A percentile compares a stretch with the other conserved stretches of the same genome.
These are phyloP conservation scores for Leishmania lainsoni DNA, from an alignment of 208 protist species.

Conservation along the genomic window DNA sequence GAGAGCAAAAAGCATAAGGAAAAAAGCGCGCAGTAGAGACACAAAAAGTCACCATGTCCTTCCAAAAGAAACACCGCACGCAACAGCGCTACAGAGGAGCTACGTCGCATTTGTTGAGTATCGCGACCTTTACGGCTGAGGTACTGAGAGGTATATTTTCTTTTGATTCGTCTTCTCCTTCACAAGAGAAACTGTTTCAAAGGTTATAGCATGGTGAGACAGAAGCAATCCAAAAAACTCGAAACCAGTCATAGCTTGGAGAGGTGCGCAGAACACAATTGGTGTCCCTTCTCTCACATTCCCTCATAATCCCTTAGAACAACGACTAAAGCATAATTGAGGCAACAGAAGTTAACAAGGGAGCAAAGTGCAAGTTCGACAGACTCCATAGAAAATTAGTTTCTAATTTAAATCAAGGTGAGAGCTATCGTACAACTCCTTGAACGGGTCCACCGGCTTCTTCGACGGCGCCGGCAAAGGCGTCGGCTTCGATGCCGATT, in stretches of 20 bases:
- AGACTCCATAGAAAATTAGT: background rate
- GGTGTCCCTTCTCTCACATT: background rate
- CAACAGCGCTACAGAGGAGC: background rate
- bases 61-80: background rate
- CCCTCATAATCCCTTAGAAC: background rate
- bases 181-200: background rate
- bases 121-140: background rate
- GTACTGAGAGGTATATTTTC: background rate
- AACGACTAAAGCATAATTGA: background rate
- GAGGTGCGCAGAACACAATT: background rate
- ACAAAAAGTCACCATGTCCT: background rate
- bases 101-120: background rate
- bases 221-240: background rate
- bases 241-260: background rate
- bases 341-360: background rate
- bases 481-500: background rate
- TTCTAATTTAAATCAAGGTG: slow-evolving; percentile 13
- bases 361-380: background rate
- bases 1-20: background rate
- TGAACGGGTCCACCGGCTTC: slow-evolving; percentile 49
- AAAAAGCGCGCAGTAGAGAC: background rate
- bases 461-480: slow-evolving; percentile 3
- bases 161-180: background rate
- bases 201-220: background rate
- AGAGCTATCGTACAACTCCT: slow-evolving; percentile 36